Percentiles rank a stretch among this genome's conserved stretches.
Conservation (phyloP, 257 asterid genomes). For the Schizonepeta tenuifolia region DNA sequence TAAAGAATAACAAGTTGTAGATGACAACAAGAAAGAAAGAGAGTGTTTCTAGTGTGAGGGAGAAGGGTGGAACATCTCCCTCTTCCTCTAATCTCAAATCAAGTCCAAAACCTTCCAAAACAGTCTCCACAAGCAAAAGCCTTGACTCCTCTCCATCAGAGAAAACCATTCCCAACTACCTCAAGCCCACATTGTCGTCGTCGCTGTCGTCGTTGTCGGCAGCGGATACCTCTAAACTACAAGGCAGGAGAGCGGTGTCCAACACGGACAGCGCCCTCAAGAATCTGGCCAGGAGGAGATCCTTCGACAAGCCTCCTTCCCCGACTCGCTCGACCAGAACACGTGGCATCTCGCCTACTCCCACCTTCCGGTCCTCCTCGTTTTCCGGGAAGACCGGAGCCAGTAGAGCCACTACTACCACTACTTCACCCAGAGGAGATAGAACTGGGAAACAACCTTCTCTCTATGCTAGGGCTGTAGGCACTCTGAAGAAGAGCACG, state of each 20-base stretch:
- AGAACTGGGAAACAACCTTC: slow-evolving; percentile 41
- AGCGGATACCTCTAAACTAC: slow-evolving; percentile 35
- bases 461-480: slow-evolving; percentile 39
- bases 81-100: slow-evolving; percentile 24
- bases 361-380: slow-evolving; percentile 48
- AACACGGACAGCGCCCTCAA: slow-evolving; percentile 25
- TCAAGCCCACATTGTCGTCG: slow-evolving; percentile 54
- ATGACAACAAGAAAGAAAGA: slow-evolving; percentile 67
- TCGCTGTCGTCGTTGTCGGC: slow-evolving; percentile 27
- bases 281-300: slow-evolving; percentile 48
- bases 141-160: slow-evolving; percentile 34
- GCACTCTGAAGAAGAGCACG: slow-evolving; percentile 34
- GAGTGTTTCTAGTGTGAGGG: slow-evolving; percentile 43
- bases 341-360: slow-evolving; percentile 44
- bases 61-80: slow-evolving; percentile 60
- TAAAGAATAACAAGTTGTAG: neutral
- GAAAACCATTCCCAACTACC: slow-evolving; percentile 51
- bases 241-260: slow-evolving; percentile 41
- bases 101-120: slow-evolving; percentile 37
- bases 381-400: slow-evolving; percentile 31
- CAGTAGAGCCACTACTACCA: neutral
- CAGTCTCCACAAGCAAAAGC: slow-evolving; percentile 31
- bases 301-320: slow-evolving; percentile 63
- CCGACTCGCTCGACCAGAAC: slow-evolving; percentile 42
- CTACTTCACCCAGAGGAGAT: slow-evolving; percentile 38